Evolutionary conservation across 1,139 yeast genomes (phyloP).

Genomic region (Pichia inconspicua): DNA sequence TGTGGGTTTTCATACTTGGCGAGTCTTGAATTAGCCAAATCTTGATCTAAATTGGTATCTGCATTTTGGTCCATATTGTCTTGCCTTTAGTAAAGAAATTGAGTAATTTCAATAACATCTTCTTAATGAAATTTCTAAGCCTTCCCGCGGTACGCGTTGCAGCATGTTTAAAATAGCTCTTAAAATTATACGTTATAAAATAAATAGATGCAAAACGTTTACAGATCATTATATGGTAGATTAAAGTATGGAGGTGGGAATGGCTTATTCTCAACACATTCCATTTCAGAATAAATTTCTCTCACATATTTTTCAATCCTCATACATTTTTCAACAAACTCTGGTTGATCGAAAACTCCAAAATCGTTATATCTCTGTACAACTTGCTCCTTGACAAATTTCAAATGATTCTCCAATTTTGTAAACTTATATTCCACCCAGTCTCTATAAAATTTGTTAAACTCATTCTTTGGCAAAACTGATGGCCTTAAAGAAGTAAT

Average conservation of each 20-base stretch:
- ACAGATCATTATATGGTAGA: slow-evolving; percentile 18
- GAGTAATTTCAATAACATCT: too few relatives aligned
- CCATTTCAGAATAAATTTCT: slow-evolving; percentile 26
- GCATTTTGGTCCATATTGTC: slow-evolving; percentile 9
- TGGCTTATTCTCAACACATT: slow-evolving; percentile 24
- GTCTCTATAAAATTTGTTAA: slow-evolving; percentile 31
- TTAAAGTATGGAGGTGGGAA: slow-evolving; percentile 25
- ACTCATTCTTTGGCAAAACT: slow-evolving; percentile 29
- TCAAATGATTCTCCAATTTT: slow-evolving; percentile 31
- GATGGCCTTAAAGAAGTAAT: slow-evolving; percentile 32
- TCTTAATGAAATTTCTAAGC: too few relatives aligned
- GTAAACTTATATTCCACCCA: slow-evolving; percentile 32
- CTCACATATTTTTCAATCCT: slow-evolving; percentile 23
- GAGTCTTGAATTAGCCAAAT: slow-evolving; percentile 39
- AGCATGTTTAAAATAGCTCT: too few relatives aligned
- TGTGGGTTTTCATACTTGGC: slow-evolving; percentile 37
- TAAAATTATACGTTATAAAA: too few relatives aligned
- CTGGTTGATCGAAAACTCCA: slow-evolving; percentile 22
- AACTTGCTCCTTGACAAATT: slow-evolving; percentile 23
- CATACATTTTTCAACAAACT: slow-evolving; percentile 19
- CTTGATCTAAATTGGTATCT: slow-evolving; percentile 50
- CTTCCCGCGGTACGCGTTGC: too few relatives aligned
- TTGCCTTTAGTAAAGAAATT: background rate
- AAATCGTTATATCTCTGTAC: slow-evolving; percentile 17
- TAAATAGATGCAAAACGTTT: background rate